phyloP scores from a whole-genome alignment of 176 grass and related monocot species.

The Secale cereale region DNA sequence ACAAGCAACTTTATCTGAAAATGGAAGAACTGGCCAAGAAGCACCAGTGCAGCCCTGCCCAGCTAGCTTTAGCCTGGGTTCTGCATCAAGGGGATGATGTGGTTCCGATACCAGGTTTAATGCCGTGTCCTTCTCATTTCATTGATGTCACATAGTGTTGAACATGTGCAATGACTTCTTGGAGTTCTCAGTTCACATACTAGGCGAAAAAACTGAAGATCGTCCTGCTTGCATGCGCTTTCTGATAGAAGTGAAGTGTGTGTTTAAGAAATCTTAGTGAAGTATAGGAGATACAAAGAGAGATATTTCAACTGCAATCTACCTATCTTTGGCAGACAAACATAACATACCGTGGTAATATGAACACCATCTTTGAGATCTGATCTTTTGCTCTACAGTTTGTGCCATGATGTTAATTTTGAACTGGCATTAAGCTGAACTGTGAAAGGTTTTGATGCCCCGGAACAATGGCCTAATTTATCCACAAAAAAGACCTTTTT shows the following conservation, averaged over 20 bases:
- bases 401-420: not conserved
- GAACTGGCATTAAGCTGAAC: not conserved
- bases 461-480: not conserved
- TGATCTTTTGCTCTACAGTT: not conserved
- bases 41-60: slow-evolving; percentile 60
- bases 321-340: not conserved
- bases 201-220: not conserved
- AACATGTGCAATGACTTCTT: not conserved
- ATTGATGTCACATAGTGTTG: not conserved
- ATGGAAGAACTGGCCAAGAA: slow-evolving; percentile 55
- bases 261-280: not conserved
- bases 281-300: not conserved
- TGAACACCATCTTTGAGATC: not conserved
- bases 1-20: slow-evolving; percentile 55
- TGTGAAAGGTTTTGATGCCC: not conserved
- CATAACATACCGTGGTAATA: not conserved
- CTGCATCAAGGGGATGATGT: slow-evolving; percentile 80
- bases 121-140: not conserved
- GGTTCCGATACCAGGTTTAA: slow-evolving; percentile 76
- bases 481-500: not conserved
- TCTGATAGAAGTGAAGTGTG: not conserved
- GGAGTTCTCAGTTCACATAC: not conserved
- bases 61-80: slow-evolving; percentile 81
- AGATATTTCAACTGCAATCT: not conserved
- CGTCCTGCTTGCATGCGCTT: not conserved